A percentile compares a stretch with the other conserved stretches of the same genome.
These are phyloP conservation scores for Neonectria faginata DNA, from an alignment of 2,329 filamentous ascomycete species.

Conservation along the genomic window DNA sequence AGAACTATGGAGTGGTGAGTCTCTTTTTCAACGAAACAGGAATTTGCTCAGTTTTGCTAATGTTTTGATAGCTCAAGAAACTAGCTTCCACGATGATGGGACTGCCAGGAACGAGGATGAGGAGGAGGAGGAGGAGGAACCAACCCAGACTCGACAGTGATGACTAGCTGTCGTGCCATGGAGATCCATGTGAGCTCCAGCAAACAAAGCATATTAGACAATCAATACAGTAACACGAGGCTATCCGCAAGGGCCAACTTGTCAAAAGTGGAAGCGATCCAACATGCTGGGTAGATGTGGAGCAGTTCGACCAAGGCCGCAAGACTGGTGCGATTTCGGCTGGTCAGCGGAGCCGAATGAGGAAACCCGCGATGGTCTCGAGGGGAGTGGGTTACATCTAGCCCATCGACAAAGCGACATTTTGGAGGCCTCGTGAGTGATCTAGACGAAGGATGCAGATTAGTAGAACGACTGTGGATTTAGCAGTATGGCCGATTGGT, in stretches of 20 bases:
- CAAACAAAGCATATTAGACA: slow-evolving; percentile 20
- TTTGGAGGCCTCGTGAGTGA: neutral
- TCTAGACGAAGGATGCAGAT: slow-evolving; percentile 21
- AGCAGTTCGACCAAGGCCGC: neutral
- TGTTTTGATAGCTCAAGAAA: slow-evolving; percentile 68
- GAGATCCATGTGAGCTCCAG: slow-evolving; percentile 9
- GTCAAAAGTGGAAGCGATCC: slow-evolving; percentile 8
- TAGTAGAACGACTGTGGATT: slow-evolving; percentile 2
- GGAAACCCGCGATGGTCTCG: slow-evolving; percentile 15
- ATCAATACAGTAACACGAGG: slow-evolving; percentile 26
- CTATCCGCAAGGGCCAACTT: slow-evolving; percentile 4
- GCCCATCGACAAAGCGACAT: slow-evolving; percentile 1
- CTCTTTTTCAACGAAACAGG: neutral
- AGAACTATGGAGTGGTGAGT: slow-evolving; percentile 88
- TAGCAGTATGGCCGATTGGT: slow-evolving; percentile 16
- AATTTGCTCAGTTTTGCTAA: slow-evolving; percentile 23
- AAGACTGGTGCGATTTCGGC: slow-evolving; percentile 22
- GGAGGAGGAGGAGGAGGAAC: slow-evolving; percentile 30
- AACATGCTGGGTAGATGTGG: slow-evolving; percentile 16
- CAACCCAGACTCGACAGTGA: neutral
- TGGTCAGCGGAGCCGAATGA: slow-evolving; percentile 14
- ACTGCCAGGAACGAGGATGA: slow-evolving; percentile 53
- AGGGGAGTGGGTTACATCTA: neutral
- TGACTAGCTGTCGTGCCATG: neutral
- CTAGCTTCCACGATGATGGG: slow-evolving; percentile 63